Base-by-base conservation (phyloP, 164 flowering plant species). In the Aristolochia contorta region DNA sequence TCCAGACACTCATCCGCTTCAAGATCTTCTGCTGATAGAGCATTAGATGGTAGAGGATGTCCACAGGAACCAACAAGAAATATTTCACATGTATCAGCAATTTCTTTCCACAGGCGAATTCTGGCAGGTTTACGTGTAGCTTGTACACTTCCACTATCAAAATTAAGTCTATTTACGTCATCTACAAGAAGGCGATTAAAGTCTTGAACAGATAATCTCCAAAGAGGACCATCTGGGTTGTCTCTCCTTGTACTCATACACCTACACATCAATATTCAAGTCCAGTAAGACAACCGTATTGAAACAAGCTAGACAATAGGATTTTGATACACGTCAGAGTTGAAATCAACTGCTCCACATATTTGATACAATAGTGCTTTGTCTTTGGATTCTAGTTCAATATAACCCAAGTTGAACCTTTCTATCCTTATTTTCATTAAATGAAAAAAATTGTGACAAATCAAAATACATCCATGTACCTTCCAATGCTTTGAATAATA, bases 231-330 rank as follows among this genome's bases (percentile, higher is more conserved):
- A 76, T 87, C 96, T 51, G 96, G 90, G 68, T 64, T 71, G 70
- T 94, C 99, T 76, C 99, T 84, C 77, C 99, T 87, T 60, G 89
- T 89, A 48, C 81, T 81, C 97, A 91, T 94, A 66, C 91, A 94
- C 79, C 99, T 93, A 56, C 6, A 70, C 41, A 57, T 47, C 21
- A 53, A 52, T 22, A 37, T 6, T 37, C 10, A 37, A 37, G 43
- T 37, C 43, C 43, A 37, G 43, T 37, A 6, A 37, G 43, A 37
- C 10, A 37, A 10, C 43, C 12, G 7, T 10, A 37, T 6, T 0
- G 43, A 37, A 37, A 37, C 43, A 37, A 37, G 12, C 43, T 10
- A 37, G 7, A 37, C 10, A 37, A 37, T 37, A 6, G 9, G 12
- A 7, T 37, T 10, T 37, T 37, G 43, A 37, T 10, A 37, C 7